Base-by-base conservation (phyloP, 371 early-diverging fungal species). In the Chytridiales sp. region DNA sequence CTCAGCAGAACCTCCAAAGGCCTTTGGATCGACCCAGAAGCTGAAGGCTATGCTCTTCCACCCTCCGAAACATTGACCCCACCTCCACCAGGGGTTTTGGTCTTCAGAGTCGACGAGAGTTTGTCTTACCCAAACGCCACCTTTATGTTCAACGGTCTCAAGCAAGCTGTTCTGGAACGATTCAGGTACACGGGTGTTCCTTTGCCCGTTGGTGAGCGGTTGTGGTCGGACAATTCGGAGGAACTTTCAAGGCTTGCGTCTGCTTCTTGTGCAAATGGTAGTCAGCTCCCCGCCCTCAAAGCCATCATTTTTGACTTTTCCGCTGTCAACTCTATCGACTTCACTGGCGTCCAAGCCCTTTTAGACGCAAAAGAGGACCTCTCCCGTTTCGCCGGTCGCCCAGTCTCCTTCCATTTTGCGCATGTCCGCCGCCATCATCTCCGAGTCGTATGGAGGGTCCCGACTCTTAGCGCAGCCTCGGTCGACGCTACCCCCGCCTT, bases 221-320 rank as follows among this genome's bases (percentile, higher is more conserved):
- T 59, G 19, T 74, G 74, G 74, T 60, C 40, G 55, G 74, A 74
- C 38, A 61, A 70, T 53, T 59, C 66, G 21, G 68, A 62, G 22
- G 61, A 64, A 17, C 62, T 53, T 6, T 40, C 51, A 9, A 22
- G 52, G 19, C 21, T 27, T 6, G 17, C 9, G 44, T 85, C 87
- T 1, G 55, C 72, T 11, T 66, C 88, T 13, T 76, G 78, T 3
- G 85, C 90, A 0, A 63, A 91, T 19, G 67, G 32, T 21, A 26
- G 17, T 17, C 41, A 35, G 29, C 42, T 56, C 0, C 87, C 88
- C 1, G 56, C 71, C 8, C 70, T 91, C 13, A 76, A 82, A 4
- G 87, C 92, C 0, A 62, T 94, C 22, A 69, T 94, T 21, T 73
- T 94, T n/a, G 92, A 92, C 66, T 79, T 94, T 47, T 77, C 87